These are phyloP conservation scores for Ceratopteris richardii DNA, from an alignment of 75 land plant genomes.

Conservation along the genomic window DNA sequence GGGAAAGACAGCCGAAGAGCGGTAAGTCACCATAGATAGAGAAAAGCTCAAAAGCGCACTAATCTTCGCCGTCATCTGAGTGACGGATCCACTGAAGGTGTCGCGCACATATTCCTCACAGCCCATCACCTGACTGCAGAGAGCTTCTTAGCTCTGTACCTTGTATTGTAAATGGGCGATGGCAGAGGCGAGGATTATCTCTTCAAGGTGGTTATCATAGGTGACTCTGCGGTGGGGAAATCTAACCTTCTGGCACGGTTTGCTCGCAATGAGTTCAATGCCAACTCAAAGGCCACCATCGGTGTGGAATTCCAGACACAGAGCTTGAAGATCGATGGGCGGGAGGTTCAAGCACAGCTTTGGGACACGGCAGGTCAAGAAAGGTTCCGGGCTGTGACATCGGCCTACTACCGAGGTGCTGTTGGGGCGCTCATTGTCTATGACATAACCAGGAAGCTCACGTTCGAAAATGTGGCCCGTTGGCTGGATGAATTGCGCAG, in stretches of 20 bases:
- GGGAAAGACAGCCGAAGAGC: too few species aligned
- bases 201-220: conserved; percentile 33
- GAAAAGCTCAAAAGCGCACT: too few species aligned
- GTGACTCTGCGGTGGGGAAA: conserved; percentile 37
- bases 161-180: not conserved
- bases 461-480: conserved; percentile 33
- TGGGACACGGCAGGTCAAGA: conserved; percentile 46
- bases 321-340: conserved; percentile 21
- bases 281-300: conserved; percentile 29
- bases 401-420: conserved; percentile 34
- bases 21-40: too few species aligned
- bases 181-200: conserved; percentile 24
- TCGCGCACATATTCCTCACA: too few species aligned
- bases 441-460: conserved; percentile 22
- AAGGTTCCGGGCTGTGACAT: conserved; percentile 30
- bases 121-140: too few species aligned
- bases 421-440: conserved; percentile 28
- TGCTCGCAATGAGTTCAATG: conserved; percentile 28
- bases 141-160: too few species aligned
- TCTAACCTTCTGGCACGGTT: conserved; percentile 23
- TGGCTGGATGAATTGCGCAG: conserved; percentile 32
- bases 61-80: too few species aligned
- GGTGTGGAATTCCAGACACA: conserved; percentile 39
- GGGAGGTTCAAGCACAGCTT: conserved; percentile 31
- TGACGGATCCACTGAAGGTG: too few species aligned